phyloP scores from a whole-genome alignment of 129 eudicot species.

The Ambrosia artemisiifolia region DNA sequence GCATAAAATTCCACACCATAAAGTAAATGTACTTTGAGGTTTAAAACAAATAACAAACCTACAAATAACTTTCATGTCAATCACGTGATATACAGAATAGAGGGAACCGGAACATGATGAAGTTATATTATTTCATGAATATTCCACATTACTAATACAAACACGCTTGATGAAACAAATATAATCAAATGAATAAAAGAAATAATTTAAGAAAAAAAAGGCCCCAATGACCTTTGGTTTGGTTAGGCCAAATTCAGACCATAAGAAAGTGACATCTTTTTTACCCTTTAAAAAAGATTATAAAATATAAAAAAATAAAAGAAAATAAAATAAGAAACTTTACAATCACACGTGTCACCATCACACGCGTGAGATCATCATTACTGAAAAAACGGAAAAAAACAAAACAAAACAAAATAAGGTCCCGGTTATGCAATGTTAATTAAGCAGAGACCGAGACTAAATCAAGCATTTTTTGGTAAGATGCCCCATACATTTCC shows the following conservation, averaged over 20 bases:
- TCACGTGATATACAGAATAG: constrained; percentile 54
- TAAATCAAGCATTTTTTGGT: constrained; percentile 1
- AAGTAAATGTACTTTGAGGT: constrained; percentile 13
- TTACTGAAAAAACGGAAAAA: constrained; percentile 20
- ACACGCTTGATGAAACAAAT: constrained; percentile 36
- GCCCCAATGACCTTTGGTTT: constrained; percentile 68
- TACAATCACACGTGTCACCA: constrained; percentile 36
- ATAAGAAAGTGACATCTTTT: constrained; percentile 30
- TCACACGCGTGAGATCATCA: constrained; percentile 37
- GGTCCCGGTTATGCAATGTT: constrained; percentile 35
- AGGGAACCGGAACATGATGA: constrained; percentile 20
- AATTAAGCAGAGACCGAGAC: constrained; percentile 28
- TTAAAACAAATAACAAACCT: constrained; percentile 49
- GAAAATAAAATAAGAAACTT: neutral
- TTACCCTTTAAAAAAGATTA: neutral
- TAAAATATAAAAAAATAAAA: neutral
- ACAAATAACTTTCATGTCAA: constrained; percentile 48
- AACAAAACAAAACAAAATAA: neutral
- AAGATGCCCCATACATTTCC: constrained; percentile 53
- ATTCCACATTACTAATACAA: constrained; percentile 44
- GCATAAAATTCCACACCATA: constrained; percentile 18
- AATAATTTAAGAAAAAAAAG: constrained; percentile 5
- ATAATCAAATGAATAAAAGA: neutral
- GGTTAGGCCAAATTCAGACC: constrained; percentile 59
- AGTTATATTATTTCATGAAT: constrained; percentile 22